Evolutionary conservation across 2,329 filamentous ascomycete species (phyloP), one percentile per base, ranked within the genome.

Genomic region (Fusarium neocosmosporiellum): DNA sequence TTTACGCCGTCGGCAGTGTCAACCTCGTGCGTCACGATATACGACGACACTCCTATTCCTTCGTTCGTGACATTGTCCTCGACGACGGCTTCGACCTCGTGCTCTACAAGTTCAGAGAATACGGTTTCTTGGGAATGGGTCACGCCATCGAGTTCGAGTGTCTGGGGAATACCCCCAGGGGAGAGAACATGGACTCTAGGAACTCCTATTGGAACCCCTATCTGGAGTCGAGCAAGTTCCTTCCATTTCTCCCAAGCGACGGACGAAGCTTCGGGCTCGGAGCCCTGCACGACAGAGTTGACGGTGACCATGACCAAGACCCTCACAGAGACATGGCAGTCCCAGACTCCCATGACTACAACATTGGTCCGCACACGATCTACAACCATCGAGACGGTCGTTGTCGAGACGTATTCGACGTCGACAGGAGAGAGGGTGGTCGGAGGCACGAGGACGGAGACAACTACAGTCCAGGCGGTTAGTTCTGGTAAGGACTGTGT

Each of bases 351-450:
- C 6, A 39, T 69, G 7, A 71, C 71, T 29, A 58, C 66, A 16
- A 76, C 67, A 2, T 20, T 78, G 43, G 43, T 72, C 27, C 72
- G 69, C 37, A 77, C 76, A 2, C 41, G 67, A 58, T 66, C 75
- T 18, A 70, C 70, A 5, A 78, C 70, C 3, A 72, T 78, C 41
- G 64, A 72, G 48, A 76, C 76, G 13, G 63, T 74, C 22, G 57
- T 78, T 6, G 66, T 76, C 53, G 76, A 78, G 59, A 66, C 73
- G 22, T 78, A 78, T 72, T 78, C 76, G 72, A 78, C 76, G 10
- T 75, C 64, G 66, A 78, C 70, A 7, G 75, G 75, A 22, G 73
- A 76, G 48, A 65, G 29, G 13, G 65, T 71, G 27, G 53, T 75
- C 34, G 63, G 54, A 11, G 73, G 67, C 5, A 76, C 75, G 50